Evolutionary conservation across 805 yeast genomes (phyloP), one percentile per base, ranked within the genome.

Genomic region (Lachancea cidri): DNA sequence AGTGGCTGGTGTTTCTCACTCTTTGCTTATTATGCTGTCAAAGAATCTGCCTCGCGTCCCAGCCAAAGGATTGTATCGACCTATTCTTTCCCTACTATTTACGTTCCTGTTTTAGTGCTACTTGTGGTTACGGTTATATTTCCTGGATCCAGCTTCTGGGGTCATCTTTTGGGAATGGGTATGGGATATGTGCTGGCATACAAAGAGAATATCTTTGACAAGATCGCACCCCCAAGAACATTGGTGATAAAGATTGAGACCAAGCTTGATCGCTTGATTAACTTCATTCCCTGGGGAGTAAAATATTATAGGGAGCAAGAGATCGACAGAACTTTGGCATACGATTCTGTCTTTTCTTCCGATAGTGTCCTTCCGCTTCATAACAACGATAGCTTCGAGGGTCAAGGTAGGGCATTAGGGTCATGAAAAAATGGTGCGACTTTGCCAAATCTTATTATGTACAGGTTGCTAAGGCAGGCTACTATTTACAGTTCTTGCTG

Each of bases 1-100:
- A 77, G 86, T 38, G 94, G 82, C 1, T 76, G 89, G 76, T 75
- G 76, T 24, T 86, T 86, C 55, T 73, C 87, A 39, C 74, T 86
- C 51, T 53, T 77, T 43, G 76, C 80, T 3, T 83, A 72, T 62
- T 74, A 67, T 47, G 77, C 85, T n/a, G 74, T 72, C 49, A 60
- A 63, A 38, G 75, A 72, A 49, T 63, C 70, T 33, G 44, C 53
- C 14, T 47, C 57, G 39, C 59, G 61, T 17, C 80, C 82, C 9
- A 60, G 67, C 9, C 55, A 69, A 42, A 64, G 60, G 43, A 55
- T 64, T 20, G 66, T 70, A 6, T 60, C 70, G 17, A 67, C 68
- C 14, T 50, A 66, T 27, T 57, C 66, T 6, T 57, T 85, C 14
- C 88, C 87, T 22, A 83, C 91, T 0, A 55, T 76, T 41, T 62